phyloP scores from a whole-genome alignment of 73 alveolate species.

The Paramecium primaurelia region DNA sequence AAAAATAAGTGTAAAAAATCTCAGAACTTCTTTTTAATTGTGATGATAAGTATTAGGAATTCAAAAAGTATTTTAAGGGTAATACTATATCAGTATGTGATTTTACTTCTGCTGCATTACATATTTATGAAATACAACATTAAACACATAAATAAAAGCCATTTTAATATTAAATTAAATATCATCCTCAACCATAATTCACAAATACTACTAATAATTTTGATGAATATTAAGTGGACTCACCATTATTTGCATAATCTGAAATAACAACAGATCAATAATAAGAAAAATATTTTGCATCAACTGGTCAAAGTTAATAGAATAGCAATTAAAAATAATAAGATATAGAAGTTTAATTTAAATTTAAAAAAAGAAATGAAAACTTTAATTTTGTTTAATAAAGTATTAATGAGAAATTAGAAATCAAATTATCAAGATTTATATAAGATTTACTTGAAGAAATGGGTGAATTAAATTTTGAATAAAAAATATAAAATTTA shows the following conservation, averaged over 20 bases:
- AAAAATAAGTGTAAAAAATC: neutral
- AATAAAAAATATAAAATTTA: neutral
- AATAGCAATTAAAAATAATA: neutral
- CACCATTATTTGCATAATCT: neutral
- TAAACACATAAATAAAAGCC: neutral
- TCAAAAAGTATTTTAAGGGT: neutral
- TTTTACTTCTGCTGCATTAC: neutral
- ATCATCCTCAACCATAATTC: neutral
- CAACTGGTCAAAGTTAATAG: neutral
- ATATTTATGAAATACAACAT: neutral
- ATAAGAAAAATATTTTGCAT: neutral
- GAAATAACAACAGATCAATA: neutral
- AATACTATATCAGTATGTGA: neutral
- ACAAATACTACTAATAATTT: neutral
- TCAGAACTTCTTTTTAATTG: neutral
- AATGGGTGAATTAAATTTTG: neutral
- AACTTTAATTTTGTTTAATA: neutral
- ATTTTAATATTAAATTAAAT: neutral
- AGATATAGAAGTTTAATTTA: neutral
- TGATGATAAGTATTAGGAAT: neutral
- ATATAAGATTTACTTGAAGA: neutral
- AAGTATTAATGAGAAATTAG: neutral
- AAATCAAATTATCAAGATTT: neutral
- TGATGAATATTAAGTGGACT: neutral
- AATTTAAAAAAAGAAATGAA: neutral